Conservation (phyloP, 257 asterid species). For the Plantago ovata region DNA sequence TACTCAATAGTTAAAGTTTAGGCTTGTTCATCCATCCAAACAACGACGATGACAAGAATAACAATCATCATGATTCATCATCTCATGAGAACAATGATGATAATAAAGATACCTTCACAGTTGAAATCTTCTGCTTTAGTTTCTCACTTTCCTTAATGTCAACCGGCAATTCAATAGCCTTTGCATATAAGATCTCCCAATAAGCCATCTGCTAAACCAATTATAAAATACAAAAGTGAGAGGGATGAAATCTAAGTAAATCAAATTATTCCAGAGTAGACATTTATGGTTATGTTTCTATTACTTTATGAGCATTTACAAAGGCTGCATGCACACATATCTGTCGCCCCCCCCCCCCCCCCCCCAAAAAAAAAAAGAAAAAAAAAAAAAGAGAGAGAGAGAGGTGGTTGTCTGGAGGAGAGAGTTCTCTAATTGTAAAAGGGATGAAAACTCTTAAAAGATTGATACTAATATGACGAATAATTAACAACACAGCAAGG, state of each 20-base stretch:
- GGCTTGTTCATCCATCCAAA: constrained; percentile 15
- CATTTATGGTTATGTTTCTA: neutral
- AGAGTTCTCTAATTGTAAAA: no score
- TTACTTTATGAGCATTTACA: neutral
- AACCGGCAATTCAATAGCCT: constrained; percentile 54
- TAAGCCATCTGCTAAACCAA: constrained; percentile 54
- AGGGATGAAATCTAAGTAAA: constrained; percentile 12
- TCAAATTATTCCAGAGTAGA: constrained; percentile 11
- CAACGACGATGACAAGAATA: no score
- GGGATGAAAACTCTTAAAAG: no score
- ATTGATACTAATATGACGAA: no score
- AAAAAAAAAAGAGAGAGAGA: no score
- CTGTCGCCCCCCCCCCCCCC: no score
- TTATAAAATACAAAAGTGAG: constrained; percentile 5
- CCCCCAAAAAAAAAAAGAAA: no score
- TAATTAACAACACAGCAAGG: neutral
- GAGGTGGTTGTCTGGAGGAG: no score
- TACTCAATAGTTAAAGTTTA: no score
- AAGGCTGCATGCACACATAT: no score
- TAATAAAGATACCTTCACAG: constrained; percentile 79
- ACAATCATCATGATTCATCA: no score
- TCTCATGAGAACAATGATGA: no score
- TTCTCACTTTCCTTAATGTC: constrained; percentile 52
- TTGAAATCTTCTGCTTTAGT: constrained; percentile 57
- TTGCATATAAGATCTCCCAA: constrained; percentile 53